These are phyloP conservation scores for Calophaca sinica DNA, from an alignment of 306 rosid genomes.

Conservation along the genomic window DNA sequence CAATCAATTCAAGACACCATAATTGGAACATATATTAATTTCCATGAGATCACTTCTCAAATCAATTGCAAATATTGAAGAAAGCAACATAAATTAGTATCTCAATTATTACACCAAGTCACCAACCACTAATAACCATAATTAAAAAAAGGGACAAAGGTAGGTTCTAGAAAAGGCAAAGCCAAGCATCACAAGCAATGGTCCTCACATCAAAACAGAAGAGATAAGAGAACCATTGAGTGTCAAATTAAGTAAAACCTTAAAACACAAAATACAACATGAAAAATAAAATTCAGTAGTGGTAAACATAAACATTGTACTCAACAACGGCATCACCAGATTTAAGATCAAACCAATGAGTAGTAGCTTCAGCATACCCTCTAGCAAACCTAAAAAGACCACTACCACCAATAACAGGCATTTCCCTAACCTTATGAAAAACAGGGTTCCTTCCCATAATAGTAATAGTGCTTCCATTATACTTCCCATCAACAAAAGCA, in stretches of 20 bases:
- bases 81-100: not conserved
- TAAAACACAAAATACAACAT: too few relatives aligned
- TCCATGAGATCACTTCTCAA: too few relatives aligned
- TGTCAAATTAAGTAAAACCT: too few relatives aligned
- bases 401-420: constrained; percentile 85
- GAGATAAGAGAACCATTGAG: too few relatives aligned
- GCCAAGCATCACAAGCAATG: not conserved
- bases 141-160: too few relatives aligned
- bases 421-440: constrained; percentile 59
- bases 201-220: not conserved
- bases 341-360: constrained; percentile 24
- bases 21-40: too few relatives aligned
- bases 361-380: constrained; percentile 62
- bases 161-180: too few relatives aligned
- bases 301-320: constrained; percentile 61
- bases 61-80: too few relatives aligned
- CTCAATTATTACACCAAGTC: too few relatives aligned
- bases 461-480: constrained; percentile 74
- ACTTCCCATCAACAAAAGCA: constrained; percentile 67
- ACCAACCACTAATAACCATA: too few relatives aligned
- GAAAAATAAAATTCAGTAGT: constrained; percentile 18
- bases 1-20: too few relatives aligned
- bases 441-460: constrained; percentile 70
- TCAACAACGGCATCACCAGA: constrained; percentile 68
- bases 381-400: constrained; percentile 81